Evolutionary conservation across 2,329 filamentous ascomycete genomes (phyloP).

Genomic region (Exophiala xenobiotica): DNA sequence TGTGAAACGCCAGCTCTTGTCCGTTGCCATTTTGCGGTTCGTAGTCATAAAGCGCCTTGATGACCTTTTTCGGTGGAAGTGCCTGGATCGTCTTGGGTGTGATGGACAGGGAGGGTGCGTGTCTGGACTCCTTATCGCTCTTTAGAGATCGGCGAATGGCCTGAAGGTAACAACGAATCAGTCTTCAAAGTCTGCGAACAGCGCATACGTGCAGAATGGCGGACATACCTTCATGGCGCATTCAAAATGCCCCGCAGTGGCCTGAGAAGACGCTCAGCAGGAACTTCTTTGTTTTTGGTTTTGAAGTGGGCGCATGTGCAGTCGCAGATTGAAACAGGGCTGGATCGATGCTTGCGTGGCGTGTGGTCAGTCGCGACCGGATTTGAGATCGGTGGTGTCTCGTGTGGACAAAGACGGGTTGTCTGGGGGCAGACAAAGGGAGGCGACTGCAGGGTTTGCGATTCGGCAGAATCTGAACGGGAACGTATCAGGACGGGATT

Average conservation of each 20-base stretch:
- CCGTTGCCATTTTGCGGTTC: conserved; percentile 64
- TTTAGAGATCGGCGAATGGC: conserved; percentile 86
- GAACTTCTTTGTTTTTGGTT: conserved; percentile 15
- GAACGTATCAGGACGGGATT: conserved; percentile 1
- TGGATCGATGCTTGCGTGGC: conserved; percentile 14
- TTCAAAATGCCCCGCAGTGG: conserved; percentile 24
- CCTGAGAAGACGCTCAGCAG: conserved; percentile 7
- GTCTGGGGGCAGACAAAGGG: conserved; percentile 11
- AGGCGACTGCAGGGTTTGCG: conserved; percentile 1
- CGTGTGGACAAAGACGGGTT: conserved; percentile 10
- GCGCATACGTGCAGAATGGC: neutral
- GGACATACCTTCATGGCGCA: conserved; percentile 29
- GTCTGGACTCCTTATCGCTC: conserved; percentile 71
- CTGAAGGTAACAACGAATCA: conserved; percentile 44
- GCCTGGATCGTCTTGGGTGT: conserved; percentile 85
- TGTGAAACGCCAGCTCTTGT: conserved; percentile 85
- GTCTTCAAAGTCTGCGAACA: neutral
- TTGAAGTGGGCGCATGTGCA: conserved; percentile 22
- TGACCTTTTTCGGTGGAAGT: conserved; percentile 94
- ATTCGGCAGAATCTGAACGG: neutral
- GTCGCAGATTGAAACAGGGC: conserved; percentile 23
- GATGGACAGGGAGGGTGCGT: conserved; percentile 66
- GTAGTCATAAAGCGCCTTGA: conserved; percentile 94
- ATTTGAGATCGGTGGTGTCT: conserved; percentile 16
- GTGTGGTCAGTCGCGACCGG: conserved; percentile 10